Percentiles rank a stretch among this genome's conserved stretches.
Conservation (phyloP, 441 rosid species). For the Populus trichocarpa region DNA sequence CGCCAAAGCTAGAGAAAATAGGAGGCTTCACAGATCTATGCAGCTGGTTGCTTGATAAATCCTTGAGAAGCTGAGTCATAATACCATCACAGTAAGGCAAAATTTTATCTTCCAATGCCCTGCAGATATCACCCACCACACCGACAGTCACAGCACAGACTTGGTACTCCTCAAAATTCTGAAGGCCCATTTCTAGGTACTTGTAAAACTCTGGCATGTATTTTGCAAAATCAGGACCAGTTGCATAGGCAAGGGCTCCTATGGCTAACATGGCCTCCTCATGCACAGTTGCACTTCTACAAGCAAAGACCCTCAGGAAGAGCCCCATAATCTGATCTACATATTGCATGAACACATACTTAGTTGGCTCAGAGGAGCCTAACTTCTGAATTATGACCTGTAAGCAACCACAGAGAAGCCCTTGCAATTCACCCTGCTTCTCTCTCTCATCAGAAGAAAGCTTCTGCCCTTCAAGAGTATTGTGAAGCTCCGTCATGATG, state of each 20-base stretch:
- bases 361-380: slow-evolving; percentile 35
- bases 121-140: slow-evolving; percentile 54
- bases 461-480: slow-evolving; percentile 39
- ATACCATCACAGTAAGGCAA: slow-evolving; percentile 54
- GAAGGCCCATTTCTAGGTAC: slow-evolving; percentile 55
- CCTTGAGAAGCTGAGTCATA: slow-evolving; percentile 56
- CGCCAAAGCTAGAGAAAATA: slow-evolving; percentile 59
- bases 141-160: slow-evolving; percentile 61
- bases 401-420: slow-evolving; percentile 58
- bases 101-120: slow-evolving; percentile 52
- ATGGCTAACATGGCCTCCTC: slow-evolving; percentile 65
- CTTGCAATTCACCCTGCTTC: slow-evolving; percentile 44
- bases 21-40: slow-evolving; percentile 63
- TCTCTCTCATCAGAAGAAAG: slow-evolving; percentile 37
- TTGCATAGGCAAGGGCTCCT: slow-evolving; percentile 58
- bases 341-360: slow-evolving; percentile 40
- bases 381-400: slow-evolving; percentile 48
- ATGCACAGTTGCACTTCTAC: slow-evolving; percentile 57
- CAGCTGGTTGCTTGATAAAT: slow-evolving; percentile 45
- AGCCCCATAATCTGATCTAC: slow-evolving; percentile 62
- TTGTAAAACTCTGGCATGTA: slow-evolving; percentile 55
- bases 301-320: slow-evolving; percentile 50
- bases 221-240: slow-evolving; percentile 53
- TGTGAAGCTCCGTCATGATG: slow-evolving; percentile 38
- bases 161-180: slow-evolving; percentile 62